These are phyloP conservation scores for Terfezia boudieri DNA, from an alignment of 495 filamentous ascomycete genomes.

Conservation along the genomic window DNA sequence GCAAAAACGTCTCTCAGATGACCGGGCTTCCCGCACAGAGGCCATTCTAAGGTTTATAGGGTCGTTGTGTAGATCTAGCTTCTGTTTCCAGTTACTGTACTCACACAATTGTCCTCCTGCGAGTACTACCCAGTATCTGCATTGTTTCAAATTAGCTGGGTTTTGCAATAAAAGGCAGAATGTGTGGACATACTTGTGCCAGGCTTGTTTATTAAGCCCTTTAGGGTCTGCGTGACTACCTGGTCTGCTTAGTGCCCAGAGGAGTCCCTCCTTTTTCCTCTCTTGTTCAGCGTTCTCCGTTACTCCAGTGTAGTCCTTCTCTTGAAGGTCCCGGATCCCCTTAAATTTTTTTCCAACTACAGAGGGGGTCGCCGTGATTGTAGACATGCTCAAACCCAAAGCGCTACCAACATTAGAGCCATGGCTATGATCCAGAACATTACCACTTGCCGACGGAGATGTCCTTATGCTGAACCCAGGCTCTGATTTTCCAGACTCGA, in stretches of 20 bases:
- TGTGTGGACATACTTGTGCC: constrained; percentile 70
- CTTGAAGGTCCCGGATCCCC: constrained; percentile 74
- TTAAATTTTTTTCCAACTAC: constrained; percentile 43
- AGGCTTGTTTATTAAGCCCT: constrained; percentile 84
- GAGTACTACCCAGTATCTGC: constrained; percentile 91
- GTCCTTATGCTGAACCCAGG: not conserved
- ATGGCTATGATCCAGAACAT: too few relatives aligned
- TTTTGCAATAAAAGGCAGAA: constrained; percentile 3
- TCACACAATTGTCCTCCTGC: constrained; percentile 92
- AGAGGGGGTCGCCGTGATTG: not conserved
- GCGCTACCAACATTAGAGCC: not conserved
- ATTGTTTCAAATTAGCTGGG: constrained; percentile 1
- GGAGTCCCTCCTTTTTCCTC: constrained; percentile 68
- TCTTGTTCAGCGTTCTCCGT: constrained; percentile 26
- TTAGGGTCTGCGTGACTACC: constrained; percentile 90
- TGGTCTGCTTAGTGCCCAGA: constrained; percentile 85
- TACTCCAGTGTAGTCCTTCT: constrained; percentile 37
- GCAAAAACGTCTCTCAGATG: constrained; percentile 85
- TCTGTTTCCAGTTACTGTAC: constrained; percentile 98
- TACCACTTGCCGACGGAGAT: not conserved
- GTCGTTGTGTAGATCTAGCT: constrained; percentile 89
- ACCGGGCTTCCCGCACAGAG: constrained; percentile 83
- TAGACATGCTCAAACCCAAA: constrained; percentile 32
- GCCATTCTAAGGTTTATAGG: constrained; percentile 94
- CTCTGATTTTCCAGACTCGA: constrained; percentile 51